These are phyloP conservation scores for Hanseniaspora osmophila DNA, from an alignment of 805 yeast species.

Conservation along the genomic window DNA sequence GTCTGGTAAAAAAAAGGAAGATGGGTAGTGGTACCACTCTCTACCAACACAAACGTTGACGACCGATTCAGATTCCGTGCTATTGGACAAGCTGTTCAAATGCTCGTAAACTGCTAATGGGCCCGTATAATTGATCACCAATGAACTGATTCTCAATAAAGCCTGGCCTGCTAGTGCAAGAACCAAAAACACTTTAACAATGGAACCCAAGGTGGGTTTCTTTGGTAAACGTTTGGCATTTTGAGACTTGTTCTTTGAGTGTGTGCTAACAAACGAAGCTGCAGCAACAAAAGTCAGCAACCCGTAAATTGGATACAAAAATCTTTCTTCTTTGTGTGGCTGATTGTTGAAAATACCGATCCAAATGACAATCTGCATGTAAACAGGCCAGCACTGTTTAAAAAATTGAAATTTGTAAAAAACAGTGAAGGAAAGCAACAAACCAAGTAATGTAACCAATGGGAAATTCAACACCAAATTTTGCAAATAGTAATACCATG, in stretches of 20 bases:
- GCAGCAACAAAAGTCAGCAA: slow-evolving; percentile 52
- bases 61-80: background rate
- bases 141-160: slow-evolving; percentile 41
- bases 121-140: slow-evolving; percentile 55
- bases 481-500: slow-evolving; percentile 51
- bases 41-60: slow-evolving; percentile 73
- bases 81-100: slow-evolving; percentile 4
- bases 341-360: slow-evolving; percentile 47
- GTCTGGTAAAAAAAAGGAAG: slow-evolving; percentile 66
- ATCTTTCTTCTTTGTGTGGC: slow-evolving; percentile 90
- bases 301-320: slow-evolving; percentile 74
- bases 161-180: slow-evolving; percentile 18
- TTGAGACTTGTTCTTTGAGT: background rate
- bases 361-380: slow-evolving; percentile 38
- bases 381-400: slow-evolving; percentile 18
- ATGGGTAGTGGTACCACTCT: slow-evolving; percentile 90
- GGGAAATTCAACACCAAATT: slow-evolving; percentile 67
- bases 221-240: background rate
- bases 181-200: background rate
- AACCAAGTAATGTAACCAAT: slow-evolving; percentile 20
- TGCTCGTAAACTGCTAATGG: slow-evolving; percentile 49
- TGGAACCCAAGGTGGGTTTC: background rate
- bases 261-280: background rate
- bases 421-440: slow-evolving; percentile 18
- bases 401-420: slow-evolving; percentile 27